Conservation (phyloP, 2,329 filamentous ascomycete genomes). For the Neodidymelliopsis sp. region DNA sequence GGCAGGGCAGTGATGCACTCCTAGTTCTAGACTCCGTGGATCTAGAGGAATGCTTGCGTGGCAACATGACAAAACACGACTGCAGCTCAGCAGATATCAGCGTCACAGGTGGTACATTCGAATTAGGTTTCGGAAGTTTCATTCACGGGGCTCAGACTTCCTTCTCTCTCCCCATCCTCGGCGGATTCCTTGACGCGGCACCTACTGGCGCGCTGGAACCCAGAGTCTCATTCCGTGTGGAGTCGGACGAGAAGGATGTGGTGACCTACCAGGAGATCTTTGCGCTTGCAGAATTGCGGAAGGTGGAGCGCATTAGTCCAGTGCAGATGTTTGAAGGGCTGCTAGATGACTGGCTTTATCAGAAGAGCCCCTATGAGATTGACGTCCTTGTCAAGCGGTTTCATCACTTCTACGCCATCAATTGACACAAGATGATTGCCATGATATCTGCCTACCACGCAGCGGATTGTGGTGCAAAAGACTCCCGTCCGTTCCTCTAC, state of each 20-base stretch:
- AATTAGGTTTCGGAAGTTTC: slow-evolving; percentile 74
- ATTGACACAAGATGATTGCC: slow-evolving; percentile 31
- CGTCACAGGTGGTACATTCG: slow-evolving; percentile 67
- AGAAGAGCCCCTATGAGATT: slow-evolving; percentile 51
- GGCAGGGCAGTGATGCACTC: slow-evolving; percentile 63
- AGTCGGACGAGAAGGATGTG: slow-evolving; percentile 64
- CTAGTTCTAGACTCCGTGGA: slow-evolving; percentile 75
- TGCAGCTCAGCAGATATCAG: slow-evolving; percentile 60
- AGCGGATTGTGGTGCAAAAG: slow-evolving; percentile 63
- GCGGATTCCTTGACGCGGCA: slow-evolving; percentile 65
- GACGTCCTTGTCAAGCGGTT: slow-evolving; percentile 55
- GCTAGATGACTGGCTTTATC: slow-evolving; percentile 58
- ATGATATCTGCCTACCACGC: slow-evolving; percentile 39
- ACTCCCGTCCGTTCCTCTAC: slow-evolving; percentile 54
- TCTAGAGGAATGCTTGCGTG: slow-evolving; percentile 57
- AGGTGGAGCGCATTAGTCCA: slow-evolving; percentile 56
- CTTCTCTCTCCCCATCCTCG: slow-evolving; percentile 70
- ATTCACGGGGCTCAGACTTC: slow-evolving; percentile 62
- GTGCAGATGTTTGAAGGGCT: slow-evolving; percentile 63
- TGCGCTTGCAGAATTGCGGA: slow-evolving; percentile 61
- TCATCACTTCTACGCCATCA: slow-evolving; percentile 48
- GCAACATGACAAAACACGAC: slow-evolving; percentile 74
- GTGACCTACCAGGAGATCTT: slow-evolving; percentile 60
- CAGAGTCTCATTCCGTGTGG: slow-evolving; percentile 67
- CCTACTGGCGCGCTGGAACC: slow-evolving; percentile 65